Conservation (phyloP, 2,329 filamentous ascomycete species). For the Fusarium heterosporum region DNA sequence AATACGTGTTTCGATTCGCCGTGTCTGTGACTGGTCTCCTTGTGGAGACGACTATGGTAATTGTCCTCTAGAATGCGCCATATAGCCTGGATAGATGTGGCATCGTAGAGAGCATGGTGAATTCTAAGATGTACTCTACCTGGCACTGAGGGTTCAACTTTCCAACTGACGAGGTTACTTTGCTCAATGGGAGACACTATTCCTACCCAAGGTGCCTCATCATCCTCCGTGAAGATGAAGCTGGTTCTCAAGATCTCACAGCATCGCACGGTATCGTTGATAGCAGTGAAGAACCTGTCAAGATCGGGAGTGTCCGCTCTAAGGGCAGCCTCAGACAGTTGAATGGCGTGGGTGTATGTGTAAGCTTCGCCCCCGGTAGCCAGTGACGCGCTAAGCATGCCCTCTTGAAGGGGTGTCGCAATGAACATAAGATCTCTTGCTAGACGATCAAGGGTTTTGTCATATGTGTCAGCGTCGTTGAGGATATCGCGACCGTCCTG, state of each 20-base stretch:
- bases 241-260: conserved; percentile 24
- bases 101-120: conserved; percentile 27
- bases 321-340: conserved; percentile 5
- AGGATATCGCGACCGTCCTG: accelerated
- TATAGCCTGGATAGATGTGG: background rate
- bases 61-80: background rate
- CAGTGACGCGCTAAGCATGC: conserved; percentile 28
- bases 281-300: conserved; percentile 12
- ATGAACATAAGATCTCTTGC: conserved; percentile 22
- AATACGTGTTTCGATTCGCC: background rate
- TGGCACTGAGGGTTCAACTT: background rate
- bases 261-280: conserved; percentile 7
- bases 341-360: conserved; percentile 16
- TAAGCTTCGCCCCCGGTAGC: conserved; percentile 19
- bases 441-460: background rate
- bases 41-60: background rate
- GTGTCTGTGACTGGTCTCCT: accelerated
- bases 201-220: conserved; percentile 22
- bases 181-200: conserved; percentile 24
- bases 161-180: conserved; percentile 15
- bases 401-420: conserved; percentile 23
- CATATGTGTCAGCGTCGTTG: background rate
- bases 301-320: background rate
- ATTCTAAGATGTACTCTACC: conserved; percentile 10
- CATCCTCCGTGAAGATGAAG: conserved; percentile 23